phyloP scores from a whole-genome alignment of 106 monocot genomes.

The Ottelia alismoides region DNA sequence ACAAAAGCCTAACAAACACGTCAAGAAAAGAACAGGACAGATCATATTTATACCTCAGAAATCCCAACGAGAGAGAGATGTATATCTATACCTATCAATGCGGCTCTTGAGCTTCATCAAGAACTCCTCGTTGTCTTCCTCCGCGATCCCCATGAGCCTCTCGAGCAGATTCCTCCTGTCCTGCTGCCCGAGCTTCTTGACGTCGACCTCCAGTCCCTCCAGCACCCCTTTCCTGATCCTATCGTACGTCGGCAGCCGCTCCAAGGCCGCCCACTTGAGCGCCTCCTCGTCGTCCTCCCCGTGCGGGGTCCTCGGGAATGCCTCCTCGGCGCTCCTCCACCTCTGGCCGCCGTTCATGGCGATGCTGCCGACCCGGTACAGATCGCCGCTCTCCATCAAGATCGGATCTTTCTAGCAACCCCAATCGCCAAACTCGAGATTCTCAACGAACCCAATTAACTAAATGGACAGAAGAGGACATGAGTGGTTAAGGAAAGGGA shows the following conservation, averaged over 20 bases:
- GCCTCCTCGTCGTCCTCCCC: slow-evolving; percentile 13
- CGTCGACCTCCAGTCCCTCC: slow-evolving; percentile 1
- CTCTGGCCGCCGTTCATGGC: not conserved
- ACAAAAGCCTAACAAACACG: no score
- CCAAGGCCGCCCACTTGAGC: slow-evolving; percentile 11
- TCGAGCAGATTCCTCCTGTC: slow-evolving; percentile 7
- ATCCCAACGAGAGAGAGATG: not conserved
- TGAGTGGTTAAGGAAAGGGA: no score
- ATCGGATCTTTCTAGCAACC: no score
- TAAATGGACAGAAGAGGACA: no score
- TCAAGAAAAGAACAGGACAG: no score
- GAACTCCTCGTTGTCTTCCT: slow-evolving; percentile 8
- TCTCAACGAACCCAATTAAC: no score
- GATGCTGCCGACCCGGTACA: slow-evolving; percentile 4
- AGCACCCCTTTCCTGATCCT: slow-evolving; percentile 5
- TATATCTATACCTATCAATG: slow-evolving; percentile 1
- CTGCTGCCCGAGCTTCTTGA: slow-evolving; percentile 3
- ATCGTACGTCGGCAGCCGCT: slow-evolving; percentile 10
- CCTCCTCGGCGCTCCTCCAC: slow-evolving; percentile 7
- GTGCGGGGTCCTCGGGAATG: slow-evolving; percentile 1
- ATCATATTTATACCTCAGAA: no score
- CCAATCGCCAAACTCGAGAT: no score
- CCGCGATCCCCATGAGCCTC: slow-evolving; percentile 2
- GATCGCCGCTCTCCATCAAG: not conserved
- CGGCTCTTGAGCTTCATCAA: slow-evolving; percentile 12